Percentiles rank a stretch among this genome's conserved stretches.
These are phyloP conservation scores for Vicia faba DNA, from an alignment of 306 rosid species.

Conservation along the genomic window DNA sequence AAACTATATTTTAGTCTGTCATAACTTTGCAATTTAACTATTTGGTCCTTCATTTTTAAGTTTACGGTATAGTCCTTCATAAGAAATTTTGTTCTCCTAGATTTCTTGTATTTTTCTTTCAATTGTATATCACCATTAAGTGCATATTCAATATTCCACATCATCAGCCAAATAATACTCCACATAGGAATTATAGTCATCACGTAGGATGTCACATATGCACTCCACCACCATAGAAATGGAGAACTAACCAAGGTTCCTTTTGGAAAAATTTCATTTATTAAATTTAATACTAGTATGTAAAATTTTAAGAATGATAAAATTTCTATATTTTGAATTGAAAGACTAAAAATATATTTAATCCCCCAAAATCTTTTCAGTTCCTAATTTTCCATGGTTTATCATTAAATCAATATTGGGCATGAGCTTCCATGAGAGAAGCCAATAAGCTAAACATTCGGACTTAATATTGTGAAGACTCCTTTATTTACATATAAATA, in stretches of 20 bases:
- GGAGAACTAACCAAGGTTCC: neutral
- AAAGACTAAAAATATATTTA: too few relatives aligned
- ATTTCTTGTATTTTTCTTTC: too few relatives aligned
- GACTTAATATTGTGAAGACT: slow-evolving; percentile 6
- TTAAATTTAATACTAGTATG: neutral
- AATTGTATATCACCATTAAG: too few relatives aligned
- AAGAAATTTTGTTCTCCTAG: too few relatives aligned
- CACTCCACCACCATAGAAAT: neutral
- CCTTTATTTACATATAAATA: neutral
- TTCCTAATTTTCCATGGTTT: slow-evolving; percentile 4
- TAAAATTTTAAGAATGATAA: neutral
- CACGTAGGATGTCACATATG: neutral
- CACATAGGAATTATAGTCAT: neutral
- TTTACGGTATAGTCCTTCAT: too few relatives aligned
- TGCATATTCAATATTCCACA: neutral
- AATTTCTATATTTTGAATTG: too few relatives aligned
- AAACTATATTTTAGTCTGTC: neutral
- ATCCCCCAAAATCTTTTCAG: too few relatives aligned
- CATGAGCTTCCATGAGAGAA: slow-evolving; percentile 21
- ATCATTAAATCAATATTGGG: slow-evolving; percentile 6
- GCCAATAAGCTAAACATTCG: neutral
- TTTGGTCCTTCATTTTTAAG: too few relatives aligned
- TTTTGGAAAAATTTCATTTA: neutral
- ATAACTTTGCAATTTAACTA: neutral
- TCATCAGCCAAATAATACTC: neutral